A percentile compares a stretch with the other conserved stretches of the same genome.
Evolutionary conservation across 495 filamentous ascomycete species (phyloP).

Genomic region (Xylaria longipes): DNA sequence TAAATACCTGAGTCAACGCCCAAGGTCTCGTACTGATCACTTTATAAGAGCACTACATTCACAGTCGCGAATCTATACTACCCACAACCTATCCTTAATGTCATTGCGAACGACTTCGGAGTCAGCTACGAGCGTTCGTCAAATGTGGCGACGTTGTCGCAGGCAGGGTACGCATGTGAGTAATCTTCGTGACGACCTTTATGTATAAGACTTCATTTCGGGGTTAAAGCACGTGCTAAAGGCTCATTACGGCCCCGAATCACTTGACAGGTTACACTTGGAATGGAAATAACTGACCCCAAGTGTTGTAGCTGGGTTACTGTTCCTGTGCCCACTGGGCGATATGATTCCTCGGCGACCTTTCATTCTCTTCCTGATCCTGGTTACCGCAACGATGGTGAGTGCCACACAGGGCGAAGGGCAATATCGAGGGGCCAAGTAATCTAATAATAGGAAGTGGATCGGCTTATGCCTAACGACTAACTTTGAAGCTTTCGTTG

Average conservation of each 20-base stretch:
- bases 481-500: conserved; percentile 66
- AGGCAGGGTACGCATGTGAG: conserved; percentile 72
- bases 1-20: neutral
- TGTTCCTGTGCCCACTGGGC: conserved; percentile 78
- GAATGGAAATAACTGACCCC: neutral
- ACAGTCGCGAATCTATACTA: conserved; percentile 81
- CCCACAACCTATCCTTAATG: conserved; percentile 71
- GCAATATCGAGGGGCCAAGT: neutral
- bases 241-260: neutral
- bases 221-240: neutral
- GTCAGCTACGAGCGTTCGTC: conserved; percentile 64
- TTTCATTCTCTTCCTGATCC: conserved; percentile 70
- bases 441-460: conserved; percentile 44
- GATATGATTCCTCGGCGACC: conserved; percentile 72
- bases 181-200: neutral
- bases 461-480: conserved; percentile 73
- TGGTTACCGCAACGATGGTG: conserved; percentile 71
- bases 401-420: conserved; percentile 16
- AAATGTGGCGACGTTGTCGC: conserved; percentile 71
- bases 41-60: conserved; percentile 44
- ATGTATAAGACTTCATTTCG: neutral
- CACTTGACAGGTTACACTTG: neutral
- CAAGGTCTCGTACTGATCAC: conserved; percentile 17
- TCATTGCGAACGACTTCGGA: conserved; percentile 67
- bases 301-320: conserved; percentile 54